These are phyloP conservation scores for Blastocladiella britannica DNA, from an alignment of 192 early-diverging fungal genomes.

Conservation along the genomic window DNA sequence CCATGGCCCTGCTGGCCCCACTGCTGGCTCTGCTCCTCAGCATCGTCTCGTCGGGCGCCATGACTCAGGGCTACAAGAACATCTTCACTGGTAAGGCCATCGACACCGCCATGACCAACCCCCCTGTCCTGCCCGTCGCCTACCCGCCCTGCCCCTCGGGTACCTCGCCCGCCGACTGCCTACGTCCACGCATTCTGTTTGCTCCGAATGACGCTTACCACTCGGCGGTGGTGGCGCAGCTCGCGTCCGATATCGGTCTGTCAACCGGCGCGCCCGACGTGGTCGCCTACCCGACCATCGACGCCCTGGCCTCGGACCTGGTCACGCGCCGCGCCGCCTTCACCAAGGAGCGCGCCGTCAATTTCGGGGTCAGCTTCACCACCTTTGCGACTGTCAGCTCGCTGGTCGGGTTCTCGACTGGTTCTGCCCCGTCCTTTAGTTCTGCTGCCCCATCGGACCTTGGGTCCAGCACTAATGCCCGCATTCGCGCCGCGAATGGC, in stretches of 20 bases:
- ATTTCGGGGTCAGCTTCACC: neutral
- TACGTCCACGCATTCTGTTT: neutral
- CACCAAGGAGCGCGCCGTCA: neutral
- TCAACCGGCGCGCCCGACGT: neutral
- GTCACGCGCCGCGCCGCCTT: neutral
- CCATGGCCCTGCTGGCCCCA: neutral
- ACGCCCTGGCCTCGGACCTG: neutral
- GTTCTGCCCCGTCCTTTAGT: too few relatives aligned
- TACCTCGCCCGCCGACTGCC: neutral
- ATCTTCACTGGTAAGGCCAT: neutral
- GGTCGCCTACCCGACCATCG: neutral
- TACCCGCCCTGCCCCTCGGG: neutral
- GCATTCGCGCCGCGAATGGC: neutral
- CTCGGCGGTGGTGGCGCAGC: neutral
- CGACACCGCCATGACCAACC: neutral
- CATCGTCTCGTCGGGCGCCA: neutral
- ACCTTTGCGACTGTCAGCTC: too few relatives aligned
- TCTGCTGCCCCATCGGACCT: too few relatives aligned
- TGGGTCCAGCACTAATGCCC: neutral
- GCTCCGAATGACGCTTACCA: neutral
- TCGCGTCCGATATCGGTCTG: neutral
- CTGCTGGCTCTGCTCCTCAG: neutral
- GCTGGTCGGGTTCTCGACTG: too few relatives aligned
- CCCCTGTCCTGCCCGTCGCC: neutral
- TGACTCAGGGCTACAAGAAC: too few relatives aligned